Evolutionary conservation across 805 yeast genomes (phyloP).

Genomic region (Kregervanrija delftensis): DNA sequence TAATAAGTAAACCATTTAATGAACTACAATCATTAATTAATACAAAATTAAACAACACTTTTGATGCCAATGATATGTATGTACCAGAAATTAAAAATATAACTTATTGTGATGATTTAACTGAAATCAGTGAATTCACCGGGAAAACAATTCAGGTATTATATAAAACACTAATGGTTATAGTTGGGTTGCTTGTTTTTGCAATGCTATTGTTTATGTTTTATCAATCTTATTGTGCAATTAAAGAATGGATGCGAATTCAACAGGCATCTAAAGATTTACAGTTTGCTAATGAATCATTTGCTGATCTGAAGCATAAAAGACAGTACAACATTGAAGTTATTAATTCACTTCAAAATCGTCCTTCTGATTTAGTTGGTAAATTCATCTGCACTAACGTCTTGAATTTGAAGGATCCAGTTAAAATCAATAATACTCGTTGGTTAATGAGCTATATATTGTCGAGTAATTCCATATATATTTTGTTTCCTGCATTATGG

Average conservation of each 20-base stretch:
- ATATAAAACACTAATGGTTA: conserved; percentile 29
- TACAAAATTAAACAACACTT: conserved; percentile 12
- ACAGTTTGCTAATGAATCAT: conserved; percentile 12
- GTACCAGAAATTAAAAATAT: conserved; percentile 33
- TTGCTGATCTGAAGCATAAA: conserved; percentile 4
- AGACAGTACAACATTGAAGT: conserved; percentile 19
- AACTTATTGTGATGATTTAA: conserved; percentile 35
- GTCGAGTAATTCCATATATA: conserved; percentile 42
- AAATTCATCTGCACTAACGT: conserved; percentile 10
- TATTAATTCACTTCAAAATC: conserved; percentile 21
- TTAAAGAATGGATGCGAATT: conserved; percentile 41
- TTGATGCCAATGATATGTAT: conserved; percentile 23
- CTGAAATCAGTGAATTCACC: conserved; percentile 35
- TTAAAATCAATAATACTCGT: conserved; percentile 14
- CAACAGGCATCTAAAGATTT: conserved; percentile 26
- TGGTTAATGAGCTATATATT: conserved; percentile 49
- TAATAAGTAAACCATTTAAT: conserved; percentile 58
- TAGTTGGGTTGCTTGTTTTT: conserved; percentile 33
- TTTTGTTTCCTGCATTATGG: conserved; percentile 47
- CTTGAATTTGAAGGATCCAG: conserved; percentile 9
- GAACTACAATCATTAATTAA: conserved; percentile 34
- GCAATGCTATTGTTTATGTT: conserved; percentile 35
- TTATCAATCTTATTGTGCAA: conserved; percentile 40
- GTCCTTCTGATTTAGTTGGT: conserved; percentile 15
- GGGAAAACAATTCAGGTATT: conserved; percentile 25